Evolutionary conservation across 805 yeast genomes (phyloP), one percentile per base, ranked within the genome.

Genomic region (Candida corydali): DNA sequence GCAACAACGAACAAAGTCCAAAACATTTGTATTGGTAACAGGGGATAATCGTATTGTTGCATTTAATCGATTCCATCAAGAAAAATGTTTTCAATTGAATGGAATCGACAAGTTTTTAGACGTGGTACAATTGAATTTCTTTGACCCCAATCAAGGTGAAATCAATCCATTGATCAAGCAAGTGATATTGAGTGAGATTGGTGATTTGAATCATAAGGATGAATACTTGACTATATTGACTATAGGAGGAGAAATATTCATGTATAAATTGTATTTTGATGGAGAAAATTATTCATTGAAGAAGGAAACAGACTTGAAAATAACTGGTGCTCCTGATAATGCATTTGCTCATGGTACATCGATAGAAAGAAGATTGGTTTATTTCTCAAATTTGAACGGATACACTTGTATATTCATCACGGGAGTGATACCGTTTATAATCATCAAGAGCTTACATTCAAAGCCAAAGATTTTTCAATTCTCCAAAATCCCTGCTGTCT

Each of bases 261-360:
- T 84, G 34, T 88, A 87, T 55, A 78, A 77, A 46, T 61, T 80
- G 24, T 76, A 59, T 42, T 63, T 64, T 41, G 76, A 70, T 47
- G 73, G 73, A 12, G 70, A 57, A 17, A 63, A 59, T 42, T 70
- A 55, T 43, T 57, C 51, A 33, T 65, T 70, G 26, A 44, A 51
- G 34, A 76, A 71, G 52, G 71, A 64, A 39, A 67, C 60, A 49
- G 74, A 70, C 40, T 52, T 63, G 33, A 48, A 60, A 3, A 69
- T 82, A 8, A 78, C 86, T 1, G 94, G 94, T 38, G 93, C 91
- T 0, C 91, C 93, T 1, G 82, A 78, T 38, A 83, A 83, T 55
- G 83, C 89, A 1, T 82, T 78, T 49, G 70, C 84, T 1, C 69
- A 75, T 40, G 86, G 86, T 29, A 82, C 82, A 1, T 69, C 69